Base-by-base conservation (phyloP, 352 stramenopile genomes). In the Pythium dissotocum region DNA sequence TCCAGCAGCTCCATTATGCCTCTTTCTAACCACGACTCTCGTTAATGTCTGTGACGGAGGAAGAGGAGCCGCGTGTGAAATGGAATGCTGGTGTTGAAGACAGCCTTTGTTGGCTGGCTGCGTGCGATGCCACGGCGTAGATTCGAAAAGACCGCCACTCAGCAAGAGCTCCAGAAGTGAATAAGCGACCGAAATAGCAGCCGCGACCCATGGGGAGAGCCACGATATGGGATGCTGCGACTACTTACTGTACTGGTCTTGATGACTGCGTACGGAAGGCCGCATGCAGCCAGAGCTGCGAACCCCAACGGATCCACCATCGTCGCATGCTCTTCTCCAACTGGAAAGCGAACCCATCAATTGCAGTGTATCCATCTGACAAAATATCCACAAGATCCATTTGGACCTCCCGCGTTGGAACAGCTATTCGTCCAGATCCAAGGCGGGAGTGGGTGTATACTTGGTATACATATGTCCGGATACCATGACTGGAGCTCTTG, bases 1-100 rank as follows among this genome's bases (percentile, higher is more conserved):
- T 83, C 77, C 59, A 83, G 46, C 21, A 82, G 61, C 58, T 77
- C 69, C 38, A 75, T 66, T 24, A 24, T 24, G 21, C 21, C 21
- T 24, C 21, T 24, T 24, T 24, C 21, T 24, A 24, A 24, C 21
- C 21, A 24, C 21, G 21, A 24, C 21, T 24, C 21, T 24, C 21
- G 21, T 24, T 24, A 24, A 24, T 24, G 21, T 9, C 26, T 32
- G 21, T 42, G 6, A 32, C 30, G 42, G 32, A 46, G 38, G 28
- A 35, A 12, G 36, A 44, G 9, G 36, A 3, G 36, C 30, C n/a
- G 21, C 46, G 46, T 30, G 46, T 53, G 46, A 49, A 49, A 24
- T 49, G 40, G n/a, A 55, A 28, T 55, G 70, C 32, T 38, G 70
- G 53, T 5, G 57, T 28, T 13, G 33, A 64, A 57, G 14, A 9